Base-by-base conservation (phyloP, 345 rosid species). In the Ceriops tagal region DNA sequence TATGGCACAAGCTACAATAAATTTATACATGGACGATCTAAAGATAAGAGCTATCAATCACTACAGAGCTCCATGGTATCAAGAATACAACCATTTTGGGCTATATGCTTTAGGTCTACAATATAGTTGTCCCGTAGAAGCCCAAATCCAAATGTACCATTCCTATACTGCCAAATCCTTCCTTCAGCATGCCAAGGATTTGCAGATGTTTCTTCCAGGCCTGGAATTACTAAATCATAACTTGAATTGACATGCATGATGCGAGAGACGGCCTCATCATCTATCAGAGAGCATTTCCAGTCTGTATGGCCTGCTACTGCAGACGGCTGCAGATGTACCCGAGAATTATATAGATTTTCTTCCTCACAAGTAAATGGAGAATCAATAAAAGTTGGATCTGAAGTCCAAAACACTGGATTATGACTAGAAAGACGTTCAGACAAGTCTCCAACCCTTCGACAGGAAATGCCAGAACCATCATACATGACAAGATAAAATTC, bases 111-210 rank as follows among this genome's bases (percentile, higher is more conserved):
- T 75, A 91, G 76, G 81, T 93, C 93, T 43, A 80, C 68, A 30
- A 91, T 67, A 55, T 80, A 82, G 67, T 85, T 87, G 75, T 91
- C 95, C 64, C 71, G 67, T 71, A 91, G 87, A 82, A 88, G 89
- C 47, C 96, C 98, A 46, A 87, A 93, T 20, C 96, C 89, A 28
- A 93, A 91, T 5, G 90, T 82, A 59, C 93, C 96, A 49, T 89
- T 77, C 67, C 49, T 76, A 61, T 91, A 88, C 73, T 81, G 83
- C 98, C 98, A 91, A 19, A 93, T 87, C 82, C 95, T 86, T 32
- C 97, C 96, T 59, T 88, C 87, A n/a, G 79, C 88, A 53, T 60
- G 74, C 72, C 70, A 73, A 55, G 81, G 75, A 80, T 80, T 62
- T 18, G 74, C 76, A 10, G 79, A 61, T 51, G 67, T 52, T 55